These are phyloP conservation scores for Paradendryphiella salina DNA, from an alignment of 2,329 filamentous ascomycete genomes.

Conservation along the genomic window DNA sequence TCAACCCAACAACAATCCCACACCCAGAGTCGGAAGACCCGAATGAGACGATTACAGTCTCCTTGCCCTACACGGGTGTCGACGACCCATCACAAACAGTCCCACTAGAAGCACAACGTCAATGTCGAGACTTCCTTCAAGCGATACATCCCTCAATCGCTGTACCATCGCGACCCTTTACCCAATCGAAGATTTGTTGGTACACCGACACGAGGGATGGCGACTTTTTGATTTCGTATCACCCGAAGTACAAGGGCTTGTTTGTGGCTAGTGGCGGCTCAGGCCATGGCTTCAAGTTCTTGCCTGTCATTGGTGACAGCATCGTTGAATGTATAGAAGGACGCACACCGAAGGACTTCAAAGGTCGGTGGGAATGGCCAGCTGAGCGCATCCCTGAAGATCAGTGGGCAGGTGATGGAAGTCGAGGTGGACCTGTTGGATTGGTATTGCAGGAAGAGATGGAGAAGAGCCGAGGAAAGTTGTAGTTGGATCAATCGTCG, in stretches of 20 bases:
- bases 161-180: constrained; percentile 48
- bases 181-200: constrained; percentile 57
- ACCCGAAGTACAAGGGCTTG: constrained; percentile 56
- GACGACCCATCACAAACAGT: constrained; percentile 51
- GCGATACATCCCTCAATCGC: constrained; percentile 39
- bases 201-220: constrained; percentile 61
- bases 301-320: constrained; percentile 61
- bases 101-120: constrained; percentile 39
- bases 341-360: constrained; percentile 54
- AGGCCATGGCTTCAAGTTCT: constrained; percentile 66
- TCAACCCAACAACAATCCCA: constrained; percentile 52
- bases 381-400: constrained; percentile 46
- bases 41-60: constrained; percentile 47
- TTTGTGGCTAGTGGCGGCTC: constrained; percentile 65
- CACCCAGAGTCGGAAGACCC: constrained; percentile 50
- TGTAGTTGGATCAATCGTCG: constrained; percentile 23
- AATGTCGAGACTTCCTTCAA: constrained; percentile 39
- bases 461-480: constrained; percentile 38
- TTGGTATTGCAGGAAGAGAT: constrained; percentile 49
- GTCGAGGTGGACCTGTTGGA: constrained; percentile 44
- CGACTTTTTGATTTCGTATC: constrained; percentile 59
- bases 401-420: constrained; percentile 46
- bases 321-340: constrained; percentile 57
- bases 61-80: constrained; percentile 57
- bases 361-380: constrained; percentile 64